Evolutionary conservation across 148 eudicot genomes (phyloP).

Genomic region (Pharnaceum exiguum): DNA sequence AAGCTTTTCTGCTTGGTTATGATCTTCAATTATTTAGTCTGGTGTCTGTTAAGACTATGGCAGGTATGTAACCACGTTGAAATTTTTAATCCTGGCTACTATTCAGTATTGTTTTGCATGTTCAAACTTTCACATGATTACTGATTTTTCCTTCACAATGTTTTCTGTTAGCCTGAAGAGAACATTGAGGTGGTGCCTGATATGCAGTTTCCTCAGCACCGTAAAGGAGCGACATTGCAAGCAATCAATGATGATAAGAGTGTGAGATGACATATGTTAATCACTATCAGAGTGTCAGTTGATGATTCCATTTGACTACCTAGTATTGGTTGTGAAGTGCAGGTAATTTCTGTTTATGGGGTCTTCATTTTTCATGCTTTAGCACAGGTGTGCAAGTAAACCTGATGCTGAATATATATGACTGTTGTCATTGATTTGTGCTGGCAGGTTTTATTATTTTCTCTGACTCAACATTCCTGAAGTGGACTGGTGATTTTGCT

Average conservation of each 20-base stretch:
- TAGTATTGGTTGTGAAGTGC: background rate
- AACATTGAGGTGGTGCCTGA: constrained; percentile 80
- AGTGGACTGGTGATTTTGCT: background rate
- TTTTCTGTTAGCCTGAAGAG: constrained; percentile 52
- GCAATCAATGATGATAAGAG: background rate
- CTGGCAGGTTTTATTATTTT: background rate
- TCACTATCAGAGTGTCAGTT: background rate
- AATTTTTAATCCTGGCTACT: background rate
- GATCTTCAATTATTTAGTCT: constrained; percentile 67
- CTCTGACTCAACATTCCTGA: too few species aligned
- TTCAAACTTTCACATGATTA: background rate
- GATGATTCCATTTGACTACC: background rate
- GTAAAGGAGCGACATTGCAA: constrained; percentile 16
- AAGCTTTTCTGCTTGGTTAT: constrained; percentile 94
- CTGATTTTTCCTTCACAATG: background rate
- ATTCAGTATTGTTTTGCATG: background rate
- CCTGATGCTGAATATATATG: background rate
- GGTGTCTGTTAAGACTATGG: constrained; percentile 62
- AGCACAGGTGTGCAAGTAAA: background rate
- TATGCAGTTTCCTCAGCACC: constrained; percentile 24
- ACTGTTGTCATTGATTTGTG: background rate
- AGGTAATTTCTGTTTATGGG: background rate
- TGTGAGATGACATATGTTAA: constrained; percentile 7
- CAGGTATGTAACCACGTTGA: constrained; percentile 42
- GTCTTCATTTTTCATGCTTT: background rate